Conservation (phyloP, 2,329 filamentous ascomycete species). For the Thelonectria olida region DNA sequence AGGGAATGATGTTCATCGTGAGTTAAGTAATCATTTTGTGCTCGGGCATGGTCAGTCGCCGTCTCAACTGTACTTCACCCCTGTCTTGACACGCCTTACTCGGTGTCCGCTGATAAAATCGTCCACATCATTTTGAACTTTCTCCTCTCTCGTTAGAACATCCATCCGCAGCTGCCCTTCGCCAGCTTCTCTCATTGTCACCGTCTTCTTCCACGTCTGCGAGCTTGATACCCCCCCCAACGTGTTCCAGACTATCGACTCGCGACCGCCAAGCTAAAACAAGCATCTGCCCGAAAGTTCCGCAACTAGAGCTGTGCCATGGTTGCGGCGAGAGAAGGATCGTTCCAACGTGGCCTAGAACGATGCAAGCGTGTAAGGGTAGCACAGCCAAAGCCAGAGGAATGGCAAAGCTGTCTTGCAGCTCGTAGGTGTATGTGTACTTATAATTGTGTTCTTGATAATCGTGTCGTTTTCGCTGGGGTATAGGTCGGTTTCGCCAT, state of each 20-base stretch:
- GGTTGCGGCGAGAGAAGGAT: not conserved
- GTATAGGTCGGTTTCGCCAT: not conserved
- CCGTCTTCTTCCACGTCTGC: not conserved
- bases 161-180: not conserved
- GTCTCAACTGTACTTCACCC: not conserved
- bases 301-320: not conserved
- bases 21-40: too few species aligned
- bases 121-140: not conserved
- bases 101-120: not conserved
- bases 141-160: not conserved
- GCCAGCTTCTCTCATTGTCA: not conserved
- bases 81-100: not conserved
- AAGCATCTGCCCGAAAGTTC: not conserved
- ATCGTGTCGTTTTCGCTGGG: not conserved
- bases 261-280: not conserved
- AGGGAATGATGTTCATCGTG: too few species aligned
- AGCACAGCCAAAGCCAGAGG: not conserved
- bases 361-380: not conserved
- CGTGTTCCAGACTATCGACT: not conserved
- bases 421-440: not conserved
- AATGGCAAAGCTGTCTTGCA: not conserved
- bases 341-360: not conserved
- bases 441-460: not conserved
- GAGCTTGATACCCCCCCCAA: not conserved
- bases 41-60: too few species aligned